Evolutionary conservation across 2,329 filamentous ascomycete genomes (phyloP).

Genomic region (Colletotrichum tamarilloi): DNA sequence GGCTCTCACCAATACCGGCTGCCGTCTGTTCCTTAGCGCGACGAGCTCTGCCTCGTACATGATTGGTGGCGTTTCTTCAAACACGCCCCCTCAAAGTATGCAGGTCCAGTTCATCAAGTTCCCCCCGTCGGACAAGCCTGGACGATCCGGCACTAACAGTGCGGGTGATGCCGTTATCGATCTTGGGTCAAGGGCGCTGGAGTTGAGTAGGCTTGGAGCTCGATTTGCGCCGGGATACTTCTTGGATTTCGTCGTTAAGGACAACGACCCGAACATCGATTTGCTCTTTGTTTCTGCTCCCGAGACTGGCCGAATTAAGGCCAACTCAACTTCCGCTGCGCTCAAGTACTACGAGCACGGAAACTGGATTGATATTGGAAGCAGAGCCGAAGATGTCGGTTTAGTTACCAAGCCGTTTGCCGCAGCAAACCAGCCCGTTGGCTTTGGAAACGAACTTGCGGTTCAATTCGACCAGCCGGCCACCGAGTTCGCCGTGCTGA

Average conservation of each 20-base stretch:
- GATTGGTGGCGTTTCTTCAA: constrained; percentile 68
- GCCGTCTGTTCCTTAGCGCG: constrained; percentile 90
- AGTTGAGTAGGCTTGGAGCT: constrained; percentile 62
- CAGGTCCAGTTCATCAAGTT: constrained; percentile 98
- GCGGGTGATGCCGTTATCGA: constrained; percentile 55
- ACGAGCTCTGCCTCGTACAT: constrained; percentile 80
- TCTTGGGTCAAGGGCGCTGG: constrained; percentile 60
- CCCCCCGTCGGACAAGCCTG: constrained; percentile 69
- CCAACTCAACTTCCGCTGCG: constrained; percentile 62
- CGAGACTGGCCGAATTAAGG: constrained; percentile 86
- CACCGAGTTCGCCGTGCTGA: constrained; percentile 89
- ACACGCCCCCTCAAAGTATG: constrained; percentile 92
- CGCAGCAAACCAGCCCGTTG: constrained; percentile 73
- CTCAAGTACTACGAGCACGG: constrained; percentile 81
- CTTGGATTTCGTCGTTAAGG: constrained; percentile 80
- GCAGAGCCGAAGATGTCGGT: constrained; percentile 82
- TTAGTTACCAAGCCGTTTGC: constrained; percentile 79
- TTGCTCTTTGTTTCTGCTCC: constrained; percentile 86
- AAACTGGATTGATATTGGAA: constrained; percentile 80
- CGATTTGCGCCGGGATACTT: constrained; percentile 91
- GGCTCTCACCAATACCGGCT: constrained; percentile 90
- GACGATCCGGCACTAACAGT: constrained; percentile 40
- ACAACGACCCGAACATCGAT: constrained; percentile 70
- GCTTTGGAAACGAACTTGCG: constrained; percentile 94
- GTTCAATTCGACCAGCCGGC: constrained; percentile 91